Evolutionary conservation across 306 rosid species (phyloP), one percentile per base, ranked within the genome.

Genomic region (Malus fusca): DNA sequence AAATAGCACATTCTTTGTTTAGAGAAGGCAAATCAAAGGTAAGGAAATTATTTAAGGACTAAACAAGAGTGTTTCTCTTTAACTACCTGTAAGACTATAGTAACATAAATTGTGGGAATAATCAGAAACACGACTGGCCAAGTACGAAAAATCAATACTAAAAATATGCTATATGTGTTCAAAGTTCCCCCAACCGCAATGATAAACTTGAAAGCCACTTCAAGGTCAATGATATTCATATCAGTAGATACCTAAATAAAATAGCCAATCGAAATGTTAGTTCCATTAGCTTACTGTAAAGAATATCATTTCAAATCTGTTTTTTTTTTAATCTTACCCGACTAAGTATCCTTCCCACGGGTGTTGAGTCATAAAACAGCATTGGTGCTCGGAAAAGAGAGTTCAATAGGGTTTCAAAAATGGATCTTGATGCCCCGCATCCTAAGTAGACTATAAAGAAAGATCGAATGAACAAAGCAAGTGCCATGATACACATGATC

Each of bases 281-380:
- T 76, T 71, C 11, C 69, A 60, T 37, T 25, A 43, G 56, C 2
- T 23, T 42, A 56, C n/a, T 17, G 13, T 6, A 70, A 48, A 48
- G 30, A 18, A 12, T 44, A 40, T 60, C 28, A 61, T 26, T 40
- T 40, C 60, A 35, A 5, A 48, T 68, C 65, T 22, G 19, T 30
- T 11, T n/a, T 26, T n/a, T 26, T 43, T 43, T 25, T 43, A 69
- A 23, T n/a, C 90, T 72, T 73, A 89, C 93, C 89, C 91, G 81
- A 40, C 82, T 83, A 25, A 89, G 91, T 72, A 89, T 87, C 76
- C 89, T 89, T 77, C 93, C 72, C 70, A 85, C 64, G 23, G 89
- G 89, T 35, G 93, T 89, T 42, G 91, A 89, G 80, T 89, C 89
- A 42, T 89, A 87, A 59, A 89, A 89, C 14, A 89, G 76, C 85